These are phyloP conservation scores for Neltuma alba DNA, from an alignment of 306 rosid genomes.

Conservation along the genomic window DNA sequence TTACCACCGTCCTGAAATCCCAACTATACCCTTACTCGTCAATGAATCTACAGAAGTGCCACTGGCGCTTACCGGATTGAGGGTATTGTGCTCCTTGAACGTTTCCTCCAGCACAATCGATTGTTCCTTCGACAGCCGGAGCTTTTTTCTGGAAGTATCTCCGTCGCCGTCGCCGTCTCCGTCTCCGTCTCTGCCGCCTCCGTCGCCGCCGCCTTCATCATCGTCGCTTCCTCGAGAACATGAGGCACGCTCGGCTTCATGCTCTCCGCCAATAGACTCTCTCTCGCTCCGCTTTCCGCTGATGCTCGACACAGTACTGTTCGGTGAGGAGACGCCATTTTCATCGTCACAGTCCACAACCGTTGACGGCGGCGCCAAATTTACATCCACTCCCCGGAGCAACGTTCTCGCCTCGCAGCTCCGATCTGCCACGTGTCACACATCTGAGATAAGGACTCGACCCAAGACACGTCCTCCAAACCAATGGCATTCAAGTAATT, in stretches of 20 bases:
- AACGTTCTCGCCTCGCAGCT: slow-evolving; percentile 57
- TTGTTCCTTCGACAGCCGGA: slow-evolving; percentile 86
- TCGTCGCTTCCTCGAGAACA: slow-evolving; percentile 71
- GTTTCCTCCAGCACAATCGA: slow-evolving; percentile 77
- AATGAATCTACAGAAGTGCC: slow-evolving; percentile 13
- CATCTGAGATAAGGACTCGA: neutral
- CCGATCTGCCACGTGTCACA: slow-evolving; percentile 47
- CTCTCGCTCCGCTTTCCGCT: slow-evolving; percentile 87
- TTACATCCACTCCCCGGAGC: slow-evolving; percentile 63
- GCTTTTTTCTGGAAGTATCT: slow-evolving; percentile 69
- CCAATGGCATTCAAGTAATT: slow-evolving; percentile 32
- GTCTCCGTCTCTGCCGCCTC: neutral
- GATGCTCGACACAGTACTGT: slow-evolving; percentile 82
- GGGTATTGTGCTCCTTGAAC: slow-evolving; percentile 83
- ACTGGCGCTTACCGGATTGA: slow-evolving; percentile 70
- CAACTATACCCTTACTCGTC: neutral
- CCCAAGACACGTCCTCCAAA: neutral
- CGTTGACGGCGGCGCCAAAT: slow-evolving; percentile 40
- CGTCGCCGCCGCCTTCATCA: slow-evolving; percentile 48
- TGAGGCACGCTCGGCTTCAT: slow-evolving; percentile 68
- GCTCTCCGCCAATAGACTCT: slow-evolving; percentile 62
- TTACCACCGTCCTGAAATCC: neutral
- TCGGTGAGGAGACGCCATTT: slow-evolving; percentile 80
- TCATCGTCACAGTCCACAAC: slow-evolving; percentile 59
- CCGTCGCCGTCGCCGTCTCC: slow-evolving; percentile 3